Conservation (phyloP, 1,139 yeast species). For the Entelexis sorbosivorans region DNA sequence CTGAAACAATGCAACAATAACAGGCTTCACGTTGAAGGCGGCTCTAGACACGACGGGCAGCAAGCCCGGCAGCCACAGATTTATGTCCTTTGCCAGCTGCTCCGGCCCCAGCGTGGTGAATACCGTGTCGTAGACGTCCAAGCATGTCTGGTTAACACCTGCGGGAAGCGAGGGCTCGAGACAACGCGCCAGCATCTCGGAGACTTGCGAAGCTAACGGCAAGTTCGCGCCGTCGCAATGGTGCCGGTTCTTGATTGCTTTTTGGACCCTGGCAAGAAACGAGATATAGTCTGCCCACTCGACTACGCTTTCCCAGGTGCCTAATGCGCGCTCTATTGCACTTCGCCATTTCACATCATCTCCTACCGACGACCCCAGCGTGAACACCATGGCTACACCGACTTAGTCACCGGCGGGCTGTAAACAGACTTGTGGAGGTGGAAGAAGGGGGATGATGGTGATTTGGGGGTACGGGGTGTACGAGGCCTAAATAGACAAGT, state of each 20-base stretch:
- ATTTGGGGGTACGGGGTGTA: too few species aligned
- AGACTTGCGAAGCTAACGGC: conserved; percentile 39
- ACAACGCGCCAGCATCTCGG: conserved; percentile 43
- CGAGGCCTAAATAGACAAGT: too few species aligned
- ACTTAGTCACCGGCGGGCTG: conserved; percentile 4
- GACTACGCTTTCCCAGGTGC: conserved; percentile 69
- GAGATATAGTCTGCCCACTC: conserved; percentile 99
- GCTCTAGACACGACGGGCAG: conserved; percentile 79
- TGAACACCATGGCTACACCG: conserved; percentile 15
- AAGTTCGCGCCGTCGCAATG: conserved; percentile 27
- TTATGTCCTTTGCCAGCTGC: conserved; percentile 25
- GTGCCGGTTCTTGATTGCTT: conserved; percentile 46
- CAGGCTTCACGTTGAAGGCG: conserved; percentile 76
- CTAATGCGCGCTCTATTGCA: conserved; percentile 50
- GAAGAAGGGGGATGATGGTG: too few species aligned
- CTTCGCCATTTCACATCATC: conserved; percentile 24
- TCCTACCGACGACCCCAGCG: conserved; percentile 19
- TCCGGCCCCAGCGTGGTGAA: conserved; percentile 47
- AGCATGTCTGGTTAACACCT: conserved; percentile 86
- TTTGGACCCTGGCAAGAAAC: conserved; percentile 64
- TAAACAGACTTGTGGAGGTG: background rate
- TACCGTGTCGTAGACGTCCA: conserved; percentile 62
- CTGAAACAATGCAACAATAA: conserved; percentile 50
- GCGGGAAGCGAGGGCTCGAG: conserved; percentile 73
- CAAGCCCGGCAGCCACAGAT: conserved; percentile 81